phyloP scores from a whole-genome alignment of 345 rosid species.

The Abelmoschus esculentus region DNA sequence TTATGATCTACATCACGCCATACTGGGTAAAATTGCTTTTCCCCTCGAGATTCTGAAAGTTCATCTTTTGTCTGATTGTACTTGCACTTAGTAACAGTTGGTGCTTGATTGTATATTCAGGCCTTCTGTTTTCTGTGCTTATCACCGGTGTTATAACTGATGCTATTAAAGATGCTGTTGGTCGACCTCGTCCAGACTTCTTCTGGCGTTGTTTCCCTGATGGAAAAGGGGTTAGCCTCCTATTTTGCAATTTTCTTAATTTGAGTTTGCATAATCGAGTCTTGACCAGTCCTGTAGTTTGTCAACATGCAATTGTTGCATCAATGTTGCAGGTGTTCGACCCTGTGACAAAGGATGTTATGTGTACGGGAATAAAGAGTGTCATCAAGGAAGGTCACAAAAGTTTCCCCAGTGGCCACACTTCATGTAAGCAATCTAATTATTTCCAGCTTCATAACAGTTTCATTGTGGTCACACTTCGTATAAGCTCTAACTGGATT shows the following conservation, averaged over 20 bases:
- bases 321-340: slow-evolving; percentile 44
- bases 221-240: slow-evolving; percentile 61
- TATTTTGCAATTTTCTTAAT: not conserved
- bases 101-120: slow-evolving; percentile 26
- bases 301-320: slow-evolving; percentile 6
- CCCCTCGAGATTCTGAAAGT: slow-evolving; percentile 10
- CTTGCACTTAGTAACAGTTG: not conserved
- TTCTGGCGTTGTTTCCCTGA: slow-evolving; percentile 97
- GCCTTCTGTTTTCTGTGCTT: slow-evolving; percentile 71
- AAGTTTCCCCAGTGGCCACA: slow-evolving; percentile 96
- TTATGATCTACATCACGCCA: slow-evolving; percentile 84
- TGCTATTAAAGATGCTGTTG: slow-evolving; percentile 86
- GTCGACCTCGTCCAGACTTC: slow-evolving; percentile 94
- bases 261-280: not conserved
- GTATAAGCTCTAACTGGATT: not conserved
- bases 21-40: slow-evolving; percentile 47
- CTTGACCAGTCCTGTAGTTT: slow-evolving; percentile 10
- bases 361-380: slow-evolving; percentile 60
- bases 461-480: not conserved
- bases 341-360: slow-evolving; percentile 47
- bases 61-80: slow-evolving; percentile 6
- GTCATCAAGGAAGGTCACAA: slow-evolving; percentile 89
- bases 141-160: slow-evolving; percentile 86
- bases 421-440: slow-evolving; percentile 58
- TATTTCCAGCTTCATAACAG: not conserved